Evolutionary conservation across 1,139 yeast species (phyloP).

Genomic region (Candida sp.): DNA sequence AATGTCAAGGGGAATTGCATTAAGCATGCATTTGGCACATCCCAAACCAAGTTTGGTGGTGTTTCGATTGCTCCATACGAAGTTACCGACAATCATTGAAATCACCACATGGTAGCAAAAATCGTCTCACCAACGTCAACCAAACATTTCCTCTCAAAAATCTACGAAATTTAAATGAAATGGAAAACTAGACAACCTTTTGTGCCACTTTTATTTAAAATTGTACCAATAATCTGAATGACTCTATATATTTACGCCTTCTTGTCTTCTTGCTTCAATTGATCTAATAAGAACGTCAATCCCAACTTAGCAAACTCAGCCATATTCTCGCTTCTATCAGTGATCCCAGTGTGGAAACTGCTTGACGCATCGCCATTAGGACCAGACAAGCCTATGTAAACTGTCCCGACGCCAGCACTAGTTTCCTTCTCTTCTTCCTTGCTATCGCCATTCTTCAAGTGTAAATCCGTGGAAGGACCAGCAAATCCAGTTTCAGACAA

Average conservation of each 20-base stretch:
- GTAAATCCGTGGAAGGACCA: conserved; percentile 65
- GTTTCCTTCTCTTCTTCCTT: conserved; percentile 15
- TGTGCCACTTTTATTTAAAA: background rate
- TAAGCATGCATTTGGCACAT: too few species aligned
- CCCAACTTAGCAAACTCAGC: conserved; percentile 73
- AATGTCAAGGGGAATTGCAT: too few species aligned
- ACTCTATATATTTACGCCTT: background rate
- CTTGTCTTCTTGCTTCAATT: conserved; percentile 19
- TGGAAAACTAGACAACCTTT: background rate
- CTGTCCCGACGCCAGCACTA: conserved; percentile 58
- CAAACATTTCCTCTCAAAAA: background rate
- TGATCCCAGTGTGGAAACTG: conserved; percentile 46
- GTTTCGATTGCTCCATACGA: background rate
- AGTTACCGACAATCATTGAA: background rate
- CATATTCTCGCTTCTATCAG: conserved; percentile 71
- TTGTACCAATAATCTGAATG: background rate
- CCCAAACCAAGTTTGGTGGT: background rate
- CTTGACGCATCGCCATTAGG: conserved; percentile 62
- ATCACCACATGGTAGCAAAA: background rate
- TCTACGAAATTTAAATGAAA: background rate
- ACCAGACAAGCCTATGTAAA: conserved; percentile 73
- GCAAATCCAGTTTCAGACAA: conserved; percentile 90
- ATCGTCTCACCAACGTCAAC: background rate
- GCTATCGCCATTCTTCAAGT: conserved; percentile 24
- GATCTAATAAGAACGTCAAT: conserved; percentile 58